Percentiles rank a stretch among this genome's conserved stretches.
These are phyloP conservation scores for Penicillium sp. DNA, from an alignment of 2,329 filamentous ascomycete species.

Conservation along the genomic window DNA sequence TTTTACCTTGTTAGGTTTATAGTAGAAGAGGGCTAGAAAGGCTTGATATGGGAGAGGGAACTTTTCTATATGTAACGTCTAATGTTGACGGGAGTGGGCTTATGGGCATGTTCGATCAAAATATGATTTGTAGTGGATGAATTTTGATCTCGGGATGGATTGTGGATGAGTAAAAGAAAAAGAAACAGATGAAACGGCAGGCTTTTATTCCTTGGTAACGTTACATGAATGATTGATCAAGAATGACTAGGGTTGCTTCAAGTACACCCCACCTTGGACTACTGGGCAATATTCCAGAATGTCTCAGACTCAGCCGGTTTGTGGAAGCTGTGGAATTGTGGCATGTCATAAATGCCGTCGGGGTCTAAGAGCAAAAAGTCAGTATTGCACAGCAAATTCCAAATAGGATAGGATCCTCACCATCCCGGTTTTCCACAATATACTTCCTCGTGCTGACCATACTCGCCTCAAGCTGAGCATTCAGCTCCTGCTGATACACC, in stretches of 20 bases:
- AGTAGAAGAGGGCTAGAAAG: too few relatives aligned
- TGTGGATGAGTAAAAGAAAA: background rate
- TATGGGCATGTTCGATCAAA: background rate
- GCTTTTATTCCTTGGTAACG: background rate
- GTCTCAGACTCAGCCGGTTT: background rate
- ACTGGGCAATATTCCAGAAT: background rate
- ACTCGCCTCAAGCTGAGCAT: conserved; percentile 43
- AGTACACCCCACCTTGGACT: background rate
- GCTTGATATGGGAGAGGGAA: too few relatives aligned
- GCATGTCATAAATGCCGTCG: conserved; percentile 45
- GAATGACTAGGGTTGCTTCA: background rate
- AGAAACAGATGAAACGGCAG: background rate
- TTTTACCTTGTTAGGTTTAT: too few relatives aligned
- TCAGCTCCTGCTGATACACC: conserved; percentile 38
- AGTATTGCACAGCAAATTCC: background rate
- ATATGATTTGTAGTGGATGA: too few relatives aligned
- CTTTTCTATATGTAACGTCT: too few relatives aligned
- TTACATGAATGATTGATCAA: background rate
- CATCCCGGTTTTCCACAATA: conserved; percentile 47
- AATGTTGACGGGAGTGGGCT: too few relatives aligned
- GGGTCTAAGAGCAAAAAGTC: conserved; percentile 36
- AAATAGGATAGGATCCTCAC: conserved; percentile 30
- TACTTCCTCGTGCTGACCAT: conserved; percentile 46
- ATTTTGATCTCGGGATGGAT: too few relatives aligned
- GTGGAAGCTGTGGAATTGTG: conserved; percentile 14